Percentiles rank a stretch among this genome's conserved stretches.
Conservation (phyloP, 495 filamentous ascomycete genomes). For the Astrothelium subdiscretum region DNA sequence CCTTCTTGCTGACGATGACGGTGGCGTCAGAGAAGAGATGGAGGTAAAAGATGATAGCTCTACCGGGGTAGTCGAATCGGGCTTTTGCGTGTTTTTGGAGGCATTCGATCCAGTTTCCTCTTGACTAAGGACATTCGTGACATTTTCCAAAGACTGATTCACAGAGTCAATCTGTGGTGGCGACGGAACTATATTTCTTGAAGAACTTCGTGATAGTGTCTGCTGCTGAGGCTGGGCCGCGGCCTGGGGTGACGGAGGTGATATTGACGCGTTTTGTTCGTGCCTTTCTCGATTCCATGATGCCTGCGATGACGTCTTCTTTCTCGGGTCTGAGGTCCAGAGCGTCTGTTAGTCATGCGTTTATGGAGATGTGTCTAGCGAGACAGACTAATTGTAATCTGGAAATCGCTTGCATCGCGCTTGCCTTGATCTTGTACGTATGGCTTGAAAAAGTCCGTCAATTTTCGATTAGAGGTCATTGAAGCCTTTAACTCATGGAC, state of each 20-base stretch:
- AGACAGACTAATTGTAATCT: not conserved
- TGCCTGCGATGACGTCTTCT: not conserved
- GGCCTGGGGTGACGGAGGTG: not conserved
- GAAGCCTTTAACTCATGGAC: not conserved
- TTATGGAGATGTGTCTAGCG: not conserved
- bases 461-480: not conserved
- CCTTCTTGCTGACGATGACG: not conserved
- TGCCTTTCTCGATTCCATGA: not conserved
- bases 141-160: not conserved
- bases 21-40: slow-evolving; percentile 4
- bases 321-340: not conserved
- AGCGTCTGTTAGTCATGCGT: not conserved
- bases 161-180: not conserved
- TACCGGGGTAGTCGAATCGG: not conserved
- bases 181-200: not conserved
- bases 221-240: not conserved
- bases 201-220: not conserved
- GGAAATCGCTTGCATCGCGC: not conserved
- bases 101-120: not conserved
- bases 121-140: not conserved
- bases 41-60: not conserved
- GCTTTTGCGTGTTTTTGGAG: not conserved
- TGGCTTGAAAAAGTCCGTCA: not conserved
- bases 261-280: not conserved
- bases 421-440: not conserved